Percentiles rank a stretch among this genome's conserved stretches.
Evolutionary conservation across 75 land plant species (phyloP).

Genomic region (Pinus tabuliformis): DNA sequence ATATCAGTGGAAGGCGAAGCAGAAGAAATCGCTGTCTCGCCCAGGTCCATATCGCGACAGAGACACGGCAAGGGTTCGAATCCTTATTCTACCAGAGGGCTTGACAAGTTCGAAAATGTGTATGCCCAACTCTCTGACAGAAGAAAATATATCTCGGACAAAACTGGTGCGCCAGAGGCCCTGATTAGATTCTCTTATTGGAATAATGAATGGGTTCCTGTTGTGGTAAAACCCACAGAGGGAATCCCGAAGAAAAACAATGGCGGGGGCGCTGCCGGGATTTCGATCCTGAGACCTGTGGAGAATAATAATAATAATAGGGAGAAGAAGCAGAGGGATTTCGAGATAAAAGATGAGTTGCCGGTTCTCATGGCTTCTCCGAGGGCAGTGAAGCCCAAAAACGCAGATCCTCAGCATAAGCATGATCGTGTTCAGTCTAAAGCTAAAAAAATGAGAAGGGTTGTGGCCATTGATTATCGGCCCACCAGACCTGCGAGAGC

Average conservation of each 20-base stretch:
- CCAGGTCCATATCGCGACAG: too few species aligned
- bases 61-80: not conserved
- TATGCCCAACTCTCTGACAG: conserved; percentile 6
- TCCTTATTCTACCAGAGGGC: conserved; percentile 9
- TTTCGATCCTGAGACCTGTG: not conserved
- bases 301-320: not conserved
- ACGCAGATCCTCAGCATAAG: not conserved
- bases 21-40: too few species aligned
- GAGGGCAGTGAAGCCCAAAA: not conserved
- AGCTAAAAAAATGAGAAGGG: not conserved
- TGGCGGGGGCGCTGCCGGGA: not conserved
- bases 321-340: too few species aligned
- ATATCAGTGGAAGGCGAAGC: too few species aligned
- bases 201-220: conserved; percentile 5
- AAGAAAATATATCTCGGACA: conserved; percentile 1
- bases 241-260: too few species aligned
- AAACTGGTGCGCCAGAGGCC: conserved; percentile 6
- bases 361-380: too few species aligned
- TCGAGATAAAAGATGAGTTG: too few species aligned
- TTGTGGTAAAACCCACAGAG: not conserved
- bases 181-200: not conserved
- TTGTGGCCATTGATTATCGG: not conserved
- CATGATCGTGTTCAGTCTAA: too few species aligned
- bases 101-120: conserved; percentile 11
- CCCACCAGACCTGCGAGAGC: not conserved